phyloP scores from a whole-genome alignment of 2,329 filamentous ascomycete genomes.

The Botrytis deweyae region DNA sequence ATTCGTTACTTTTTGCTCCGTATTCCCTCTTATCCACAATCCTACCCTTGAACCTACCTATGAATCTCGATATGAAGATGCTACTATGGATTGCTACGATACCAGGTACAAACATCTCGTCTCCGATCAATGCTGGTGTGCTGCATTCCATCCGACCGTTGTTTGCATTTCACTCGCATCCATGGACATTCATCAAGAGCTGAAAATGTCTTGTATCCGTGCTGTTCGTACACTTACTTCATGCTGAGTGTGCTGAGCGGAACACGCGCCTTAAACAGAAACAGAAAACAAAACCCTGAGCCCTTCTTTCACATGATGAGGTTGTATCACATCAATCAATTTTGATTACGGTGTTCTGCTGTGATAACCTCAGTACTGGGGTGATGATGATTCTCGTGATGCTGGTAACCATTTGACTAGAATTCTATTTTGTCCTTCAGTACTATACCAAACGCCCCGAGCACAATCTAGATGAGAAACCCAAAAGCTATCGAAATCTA shows the following conservation, averaged over 20 bases:
- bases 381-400: not conserved
- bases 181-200: not conserved
- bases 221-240: not conserved
- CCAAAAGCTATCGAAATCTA: not conserved
- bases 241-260: constrained; percentile 5
- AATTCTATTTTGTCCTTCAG: not conserved
- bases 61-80: constrained; percentile 3
- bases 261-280: constrained; percentile 8
- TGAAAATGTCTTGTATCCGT: constrained; percentile 7
- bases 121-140: constrained; percentile 6
- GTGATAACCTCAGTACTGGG: not conserved
- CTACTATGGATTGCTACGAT: not conserved
- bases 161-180: not conserved
- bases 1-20: not conserved
- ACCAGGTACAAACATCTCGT: constrained; percentile 1
- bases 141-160: constrained; percentile 5
- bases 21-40: not conserved
- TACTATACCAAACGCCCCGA: not conserved
- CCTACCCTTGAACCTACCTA: not conserved
- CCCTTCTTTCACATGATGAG: not conserved
- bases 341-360: not conserved
- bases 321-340: not conserved
- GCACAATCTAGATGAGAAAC: constrained; percentile 1
- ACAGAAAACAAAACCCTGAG: not conserved
- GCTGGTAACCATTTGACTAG: not conserved